Evolutionary conservation across 2,329 filamentous ascomycete genomes (phyloP), one percentile per base, ranked within the genome.

Genomic region (Ceratocystis albifundus): DNA sequence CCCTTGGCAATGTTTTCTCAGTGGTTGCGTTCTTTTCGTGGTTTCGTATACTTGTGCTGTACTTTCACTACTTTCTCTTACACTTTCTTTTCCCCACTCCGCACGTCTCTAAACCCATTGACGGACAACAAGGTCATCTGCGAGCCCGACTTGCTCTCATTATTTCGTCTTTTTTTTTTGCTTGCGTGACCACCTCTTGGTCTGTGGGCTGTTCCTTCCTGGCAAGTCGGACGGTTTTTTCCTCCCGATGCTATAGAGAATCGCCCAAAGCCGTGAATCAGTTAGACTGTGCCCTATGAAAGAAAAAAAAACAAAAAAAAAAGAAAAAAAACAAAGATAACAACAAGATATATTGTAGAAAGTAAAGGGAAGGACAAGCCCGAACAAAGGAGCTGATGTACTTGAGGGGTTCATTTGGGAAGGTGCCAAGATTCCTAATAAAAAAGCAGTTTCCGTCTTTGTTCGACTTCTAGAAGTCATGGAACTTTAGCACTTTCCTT

Each of bases 161-260:
- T 28, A 59, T 59, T 59, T 59, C 55, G 12, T 36, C 30, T 32
- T 57, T 57, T n/a, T 57, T 32, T 57, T n/a, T 57, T 32, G 17
- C 55, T 8, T 59, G 2, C 25, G 30, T 36, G 55, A 59, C 17
- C 55, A 59, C 28, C 32, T n/a, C 32, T 28, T 59, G 55, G 30
- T n/a, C 55, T 30, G 55, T 59, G 55, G 55, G n/a, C 55, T 36
- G 55, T 36, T 59, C 55, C 55, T 59, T 59, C 55, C 32, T 59
- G 28, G 55, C 55, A 36, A 36, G 10, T 32, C 55, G 55, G 55
- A 20, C 30, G 55, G 28, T 59, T 59, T 30, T 20, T 36, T 59
- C 55, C 30, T 59, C 55, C 55, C 55, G 55, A 59, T 15, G 20
- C 30, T 59, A 59, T 30, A 32, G 55, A 30, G 28, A 59, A 36